phyloP scores from a whole-genome alignment of 331 rosid genomes.

The Saraca asoca region DNA sequence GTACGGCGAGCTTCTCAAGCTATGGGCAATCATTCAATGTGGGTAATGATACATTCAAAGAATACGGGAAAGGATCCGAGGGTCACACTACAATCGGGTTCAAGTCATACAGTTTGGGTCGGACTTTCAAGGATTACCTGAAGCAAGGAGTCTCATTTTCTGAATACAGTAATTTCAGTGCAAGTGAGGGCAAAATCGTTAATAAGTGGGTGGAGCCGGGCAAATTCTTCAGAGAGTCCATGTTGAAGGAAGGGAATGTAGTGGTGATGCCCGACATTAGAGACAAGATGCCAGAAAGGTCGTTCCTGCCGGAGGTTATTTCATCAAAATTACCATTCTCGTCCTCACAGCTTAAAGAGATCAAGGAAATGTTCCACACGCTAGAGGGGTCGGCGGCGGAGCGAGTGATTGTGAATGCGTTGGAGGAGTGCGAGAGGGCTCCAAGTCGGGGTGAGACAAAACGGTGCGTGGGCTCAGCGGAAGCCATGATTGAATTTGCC shows the following conservation, averaged over 20 bases:
- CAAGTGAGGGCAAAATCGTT: slow-evolving; percentile 41
- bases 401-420: slow-evolving; percentile 45
- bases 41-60: slow-evolving; percentile 77
- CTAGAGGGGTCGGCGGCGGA: slow-evolving; percentile 45
- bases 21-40: slow-evolving; percentile 82
- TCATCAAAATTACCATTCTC: slow-evolving; percentile 68
- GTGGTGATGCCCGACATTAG: slow-evolving; percentile 70
- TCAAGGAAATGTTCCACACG: slow-evolving; percentile 51
- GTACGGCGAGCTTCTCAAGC: slow-evolving; percentile 51
- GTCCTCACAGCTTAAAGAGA: slow-evolving; percentile 20
- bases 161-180: slow-evolving; percentile 49
- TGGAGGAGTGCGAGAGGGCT: slow-evolving; percentile 63
- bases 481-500: slow-evolving; percentile 76
- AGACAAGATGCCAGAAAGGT: slow-evolving; percentile 74
- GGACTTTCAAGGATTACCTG: slow-evolving; percentile 57
- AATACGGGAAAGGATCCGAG: slow-evolving; percentile 63
- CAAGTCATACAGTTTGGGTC: slow-evolving; percentile 62
- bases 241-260: slow-evolving; percentile 61
- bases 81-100: slow-evolving; percentile 58
- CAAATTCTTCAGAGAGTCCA: slow-evolving; percentile 71
- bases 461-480: slow-evolving; percentile 71
- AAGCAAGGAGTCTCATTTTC: slow-evolving; percentile 58
- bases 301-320: slow-evolving; percentile 64
- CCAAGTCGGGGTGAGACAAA: slow-evolving; percentile 75
- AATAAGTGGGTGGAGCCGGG: slow-evolving; percentile 65